Base-by-base conservation (phyloP, 306 rosid species). In the Arachis stenosperma region DNA sequence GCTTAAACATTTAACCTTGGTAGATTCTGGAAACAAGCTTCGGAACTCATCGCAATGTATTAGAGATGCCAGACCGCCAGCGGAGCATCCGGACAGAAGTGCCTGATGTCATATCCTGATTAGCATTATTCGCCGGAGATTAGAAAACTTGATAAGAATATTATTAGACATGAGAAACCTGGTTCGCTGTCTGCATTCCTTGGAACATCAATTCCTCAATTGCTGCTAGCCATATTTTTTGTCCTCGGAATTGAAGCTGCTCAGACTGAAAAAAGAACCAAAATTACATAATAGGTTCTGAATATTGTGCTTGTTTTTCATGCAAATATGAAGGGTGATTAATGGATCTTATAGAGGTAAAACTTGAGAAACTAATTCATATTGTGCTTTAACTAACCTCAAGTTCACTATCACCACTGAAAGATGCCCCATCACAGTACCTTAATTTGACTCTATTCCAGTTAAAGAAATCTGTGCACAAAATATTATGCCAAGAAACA, bases 41-140 rank as follows among this genome's bases (percentile, higher is more conserved):
- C 61, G 79, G 70, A 92, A 92, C 81, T 86, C 96, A 75, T 92
- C 98, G 77, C 98, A 92, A 81, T 92, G 98, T 59, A 92, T 39
- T 69, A 92, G 87, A 60, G 98, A 79, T 44, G 98, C 98, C 57
- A 92, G 87, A 62, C 98, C 95, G 65, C 98, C 98, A 40, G 98
- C 98, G 41, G 96, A 92, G 77, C 98, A 92, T 81, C 98, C 98
- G 60, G 98, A 88, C 60, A 92, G 98, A 79, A 92, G 89, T 56
- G 91, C 90, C 95, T 92, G 85, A 66, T 81, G 29, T 64, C 43
- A 73, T 47, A 44, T 22, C 9, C 29, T 33, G 59, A 71, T 66
- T 42, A 65, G 66, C 41, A 81, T 61, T 36, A 81, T 61, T 17
- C 57, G 14, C 37, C 37, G 29, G 44, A 15, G 37, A 15, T 61